A percentile compares a stretch with the other conserved stretches of the same genome.
Evolutionary conservation across 2,329 filamentous ascomycete genomes (phyloP).

Genomic region (Paraphaeosphaeria sporulosa): DNA sequence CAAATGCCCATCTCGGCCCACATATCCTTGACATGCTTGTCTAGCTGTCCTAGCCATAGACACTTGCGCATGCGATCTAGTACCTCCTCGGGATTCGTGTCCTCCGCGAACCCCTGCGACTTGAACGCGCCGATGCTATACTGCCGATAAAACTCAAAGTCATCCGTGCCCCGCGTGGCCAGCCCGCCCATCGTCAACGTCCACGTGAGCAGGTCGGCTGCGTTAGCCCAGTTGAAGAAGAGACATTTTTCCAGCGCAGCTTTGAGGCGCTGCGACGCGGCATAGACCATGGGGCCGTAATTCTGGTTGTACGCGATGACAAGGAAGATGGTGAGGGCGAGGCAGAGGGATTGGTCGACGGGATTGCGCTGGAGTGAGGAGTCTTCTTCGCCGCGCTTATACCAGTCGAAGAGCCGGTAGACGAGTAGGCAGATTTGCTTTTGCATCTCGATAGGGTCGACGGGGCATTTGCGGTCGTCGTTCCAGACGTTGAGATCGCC

Average conservation of each 20-base stretch:
- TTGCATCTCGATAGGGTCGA: slow-evolving; percentile 41
- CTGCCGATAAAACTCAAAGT: slow-evolving; percentile 29
- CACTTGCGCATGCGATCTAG: slow-evolving; percentile 23
- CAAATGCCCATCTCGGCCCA: slow-evolving; percentile 13
- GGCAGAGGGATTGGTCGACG: slow-evolving; percentile 35
- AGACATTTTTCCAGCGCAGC: slow-evolving; percentile 22
- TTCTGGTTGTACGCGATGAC: slow-evolving; percentile 33
- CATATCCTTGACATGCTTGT: slow-evolving; percentile 11
- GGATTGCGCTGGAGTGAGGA: slow-evolving; percentile 10
- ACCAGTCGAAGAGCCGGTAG: slow-evolving; percentile 40
- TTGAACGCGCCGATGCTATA: slow-evolving; percentile 24
- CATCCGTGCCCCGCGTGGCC: slow-evolving; percentile 26
- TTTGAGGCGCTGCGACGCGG: slow-evolving; percentile 31
- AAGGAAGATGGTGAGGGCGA: slow-evolving; percentile 37
- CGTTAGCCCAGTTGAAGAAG: slow-evolving; percentile 28
- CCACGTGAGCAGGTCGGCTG: slow-evolving; percentile 38
- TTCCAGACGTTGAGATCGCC: slow-evolving; percentile 34
- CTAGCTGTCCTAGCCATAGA: slow-evolving; percentile 14
- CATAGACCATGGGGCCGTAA: slow-evolving; percentile 26
- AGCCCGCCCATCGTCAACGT: slow-evolving; percentile 39
- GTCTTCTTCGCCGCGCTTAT: slow-evolving; percentile 25
- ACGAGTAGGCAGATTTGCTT: slow-evolving; percentile 38
- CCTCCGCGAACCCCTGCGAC: slow-evolving; percentile 19
- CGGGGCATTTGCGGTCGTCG: slow-evolving; percentile 17
- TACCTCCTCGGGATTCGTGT: slow-evolving; percentile 21